These are phyloP conservation scores for Globisporangium cederbergense DNA, from an alignment of 352 stramenopile species.

Conservation along the genomic window DNA sequence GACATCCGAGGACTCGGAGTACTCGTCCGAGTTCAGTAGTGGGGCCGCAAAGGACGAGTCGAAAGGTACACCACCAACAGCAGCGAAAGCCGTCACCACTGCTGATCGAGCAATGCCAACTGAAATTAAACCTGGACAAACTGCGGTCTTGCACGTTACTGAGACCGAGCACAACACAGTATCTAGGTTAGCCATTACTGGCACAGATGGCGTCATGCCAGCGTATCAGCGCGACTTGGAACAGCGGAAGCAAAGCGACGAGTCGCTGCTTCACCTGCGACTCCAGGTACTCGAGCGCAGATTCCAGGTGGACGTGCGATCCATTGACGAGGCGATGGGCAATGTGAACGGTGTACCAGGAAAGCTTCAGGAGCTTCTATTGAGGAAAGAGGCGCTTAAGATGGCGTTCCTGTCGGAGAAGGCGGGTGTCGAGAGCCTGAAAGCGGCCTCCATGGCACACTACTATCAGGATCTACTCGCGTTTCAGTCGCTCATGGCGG, in stretches of 20 bases:
- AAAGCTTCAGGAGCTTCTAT: slow-evolving; percentile 16
- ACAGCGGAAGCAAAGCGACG: slow-evolving; percentile 44
- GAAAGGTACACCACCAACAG: neutral
- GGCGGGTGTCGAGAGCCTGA: slow-evolving; percentile 50
- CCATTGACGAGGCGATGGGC: slow-evolving; percentile 20
- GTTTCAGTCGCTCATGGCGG: slow-evolving; percentile 36
- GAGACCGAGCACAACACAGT: neutral
- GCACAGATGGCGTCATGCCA: slow-evolving; percentile 13
- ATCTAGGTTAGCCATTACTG: neutral
- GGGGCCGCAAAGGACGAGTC: neutral
- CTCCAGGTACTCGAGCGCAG: slow-evolving; percentile 39
- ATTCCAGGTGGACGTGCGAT: slow-evolving; percentile 26
- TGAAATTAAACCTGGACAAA: neutral
- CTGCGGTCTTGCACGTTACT: neutral
- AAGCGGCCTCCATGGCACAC: slow-evolving; percentile 42
- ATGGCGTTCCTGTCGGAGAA: slow-evolving; percentile 51
- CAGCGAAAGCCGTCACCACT: no score
- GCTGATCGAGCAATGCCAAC: neutral
- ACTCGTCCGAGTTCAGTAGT: slow-evolving; percentile 6
- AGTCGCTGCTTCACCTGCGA: slow-evolving; percentile 44
- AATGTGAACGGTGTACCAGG: neutral
- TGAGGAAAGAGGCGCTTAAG: slow-evolving; percentile 31
- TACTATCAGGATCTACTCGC: slow-evolving; percentile 67
- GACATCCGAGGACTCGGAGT: neutral
- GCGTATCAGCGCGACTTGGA: slow-evolving; percentile 46